Base-by-base conservation (phyloP, 768 basidiomycete genomes). In the Russula griseocarnosa region DNA sequence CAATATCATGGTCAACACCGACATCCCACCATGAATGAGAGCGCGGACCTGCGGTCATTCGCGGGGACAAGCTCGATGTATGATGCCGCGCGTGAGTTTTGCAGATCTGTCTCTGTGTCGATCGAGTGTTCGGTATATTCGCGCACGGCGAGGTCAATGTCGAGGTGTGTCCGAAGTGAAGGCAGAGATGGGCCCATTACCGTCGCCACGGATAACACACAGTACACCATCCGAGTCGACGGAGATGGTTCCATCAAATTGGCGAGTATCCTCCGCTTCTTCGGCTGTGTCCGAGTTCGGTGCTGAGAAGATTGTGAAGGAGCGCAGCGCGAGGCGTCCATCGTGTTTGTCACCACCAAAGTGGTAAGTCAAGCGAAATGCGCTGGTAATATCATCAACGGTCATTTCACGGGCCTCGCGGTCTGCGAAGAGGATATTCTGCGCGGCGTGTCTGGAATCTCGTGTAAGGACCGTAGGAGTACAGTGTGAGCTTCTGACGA, bases 11-110 rank as follows among this genome's bases (percentile, higher is more conserved):
- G 75, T 97, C 95, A 52, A 92, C 80, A 20, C 94, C 94, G 53
- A 94, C 90, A 73, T 95, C 95, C 95, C 95, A 98, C 88, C 88
- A 95, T 63, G n/a, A n/a, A n/a, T n/a, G 93, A 94, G 68, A 82
- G 75, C 26, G 79, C 71, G 53, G 90, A 85, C 74, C 86, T 85
- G 63, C 87, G 85, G 58, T 86, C 83, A 62, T 81, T 81, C 30
- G 83, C 79, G 5, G 86, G 84, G 58, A 96, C 86, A 61, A 99
- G 79, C 74, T 98, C 94, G 69, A 99, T 86, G 75, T 95, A 98
- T 5, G 95, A 93, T 3, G 94, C 97, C 5, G 97, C 97, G 70
- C 88, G 91, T 63, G 88, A 85, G 60, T 86, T 84, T 54, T 91
- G 87, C 50, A 93, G 91, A 67, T 90, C 86, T 22, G 90, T 24